These are phyloP conservation scores for Yamadazyma conglobata DNA, from an alignment of 1,139 yeast genomes.

Conservation along the genomic window DNA sequence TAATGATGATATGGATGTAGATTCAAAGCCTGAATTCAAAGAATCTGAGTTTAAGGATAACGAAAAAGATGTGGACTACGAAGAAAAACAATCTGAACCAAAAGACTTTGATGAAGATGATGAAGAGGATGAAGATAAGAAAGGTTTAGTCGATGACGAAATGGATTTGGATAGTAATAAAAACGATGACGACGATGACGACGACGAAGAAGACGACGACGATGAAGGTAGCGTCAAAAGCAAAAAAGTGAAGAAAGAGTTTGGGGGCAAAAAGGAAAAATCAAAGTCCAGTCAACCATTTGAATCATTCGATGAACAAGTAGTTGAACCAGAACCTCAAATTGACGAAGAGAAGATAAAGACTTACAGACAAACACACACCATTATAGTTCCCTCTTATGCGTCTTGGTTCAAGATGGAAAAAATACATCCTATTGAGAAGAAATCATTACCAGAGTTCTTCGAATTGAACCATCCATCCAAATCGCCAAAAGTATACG, in stretches of 20 bases:
- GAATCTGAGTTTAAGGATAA: background rate
- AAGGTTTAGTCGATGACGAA: constrained; percentile 1
- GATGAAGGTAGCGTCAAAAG: background rate
- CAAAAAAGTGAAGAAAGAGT: constrained; percentile 6
- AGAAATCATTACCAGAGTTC: constrained; percentile 85
- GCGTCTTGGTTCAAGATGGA: constrained; percentile 85
- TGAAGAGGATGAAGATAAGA: constrained; percentile 5
- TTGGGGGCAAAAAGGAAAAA: constrained; percentile 1
- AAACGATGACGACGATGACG: constrained; percentile 2
- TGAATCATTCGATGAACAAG: constrained; percentile 4
- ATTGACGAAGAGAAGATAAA: constrained; percentile 15
- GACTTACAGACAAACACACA: constrained; percentile 63
- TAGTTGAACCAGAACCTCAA: constrained; percentile 13
- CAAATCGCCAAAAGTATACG: constrained; percentile 85
- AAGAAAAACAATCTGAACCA: constrained; percentile 3
- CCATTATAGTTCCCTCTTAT: constrained; percentile 90
- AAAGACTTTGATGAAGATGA: constrained; percentile 4
- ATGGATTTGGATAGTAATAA: constrained; percentile 1
- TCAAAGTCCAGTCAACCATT: constrained; percentile 2
- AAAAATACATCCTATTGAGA: constrained; percentile 60
- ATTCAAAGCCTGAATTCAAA: background rate
- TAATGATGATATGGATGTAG: too few relatives aligned
- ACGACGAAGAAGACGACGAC: constrained; percentile 4
- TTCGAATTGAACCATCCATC: constrained; percentile 72
- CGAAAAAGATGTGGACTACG: constrained; percentile 3